Base-by-base conservation (phyloP, 2,329 filamentous ascomycete species). In the Sporothrix pseudoabietina region DNA sequence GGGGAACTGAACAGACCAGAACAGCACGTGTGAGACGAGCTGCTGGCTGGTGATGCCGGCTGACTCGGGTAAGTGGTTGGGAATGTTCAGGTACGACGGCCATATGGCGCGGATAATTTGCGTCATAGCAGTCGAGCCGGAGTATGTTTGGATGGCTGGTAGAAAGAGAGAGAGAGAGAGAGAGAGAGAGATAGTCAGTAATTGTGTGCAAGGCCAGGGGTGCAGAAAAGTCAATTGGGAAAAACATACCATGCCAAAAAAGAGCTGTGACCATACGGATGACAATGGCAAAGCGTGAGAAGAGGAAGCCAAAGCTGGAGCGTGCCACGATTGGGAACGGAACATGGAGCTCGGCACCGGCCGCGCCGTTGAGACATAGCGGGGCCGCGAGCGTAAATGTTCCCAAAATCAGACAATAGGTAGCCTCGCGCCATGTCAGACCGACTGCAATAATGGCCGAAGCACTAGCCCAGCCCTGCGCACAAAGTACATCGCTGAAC, bases 371-470 rank as follows among this genome's bases (percentile, higher is more conserved):
- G 35, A 85, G 79, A 5, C 83, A 81, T 77, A 85, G 81, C 10
- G 83, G 81, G 22, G 89, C 84, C 4, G 87, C 85, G 35, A 89
- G 87, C 75, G 88, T 89, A 16, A 86, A 82, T 16, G 86, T 85
- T 52, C 90, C 90, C 16, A 91, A 86, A 68, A 84, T 75, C 76
- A 85, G 88, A 49, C 80, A 79, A 32, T 80, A 80, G 65, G 87
- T 81, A 0, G 85, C 85, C 77, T 89, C 87, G 65, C 77, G 74
- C 77, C 80, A 84, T 3, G 82, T 84, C 73, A 84, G 78, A 14
- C 84, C 84, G 4, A 83, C 79, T 16, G 83, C 82, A 61, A 85
- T 82, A 75, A 85, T 85, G n/a, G 82, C 80, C 7, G 82, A 80
- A 3, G 83, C 82, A n/a, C 80, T 81, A 77, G 82, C 80, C 83